Conservation (phyloP, 2,329 filamentous ascomycete species). For the Alternaria incomplexa region DNA sequence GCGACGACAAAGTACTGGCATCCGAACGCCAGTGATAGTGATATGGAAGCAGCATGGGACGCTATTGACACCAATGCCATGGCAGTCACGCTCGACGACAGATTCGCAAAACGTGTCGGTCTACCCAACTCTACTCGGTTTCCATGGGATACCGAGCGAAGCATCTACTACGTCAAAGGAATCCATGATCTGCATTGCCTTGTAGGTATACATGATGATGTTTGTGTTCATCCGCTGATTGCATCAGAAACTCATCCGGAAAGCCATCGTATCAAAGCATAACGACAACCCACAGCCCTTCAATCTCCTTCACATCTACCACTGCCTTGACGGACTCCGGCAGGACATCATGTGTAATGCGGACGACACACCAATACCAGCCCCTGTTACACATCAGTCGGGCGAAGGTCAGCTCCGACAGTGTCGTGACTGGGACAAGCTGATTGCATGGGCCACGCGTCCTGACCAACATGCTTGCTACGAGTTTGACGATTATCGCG, state of each 20-base stretch:
- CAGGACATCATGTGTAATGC: conserved; percentile 45
- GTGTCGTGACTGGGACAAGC: conserved; percentile 43
- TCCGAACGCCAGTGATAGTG: conserved; percentile 31
- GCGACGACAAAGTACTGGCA: conserved; percentile 41
- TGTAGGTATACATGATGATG: conserved; percentile 14
- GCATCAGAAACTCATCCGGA: conserved; percentile 42
- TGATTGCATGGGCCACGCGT: conserved; percentile 40
- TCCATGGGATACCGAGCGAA: conserved; percentile 45
- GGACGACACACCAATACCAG: conserved; percentile 46
- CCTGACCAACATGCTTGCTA: conserved; percentile 42
- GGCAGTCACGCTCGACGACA: conserved; percentile 40
- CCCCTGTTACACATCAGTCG: conserved; percentile 27
- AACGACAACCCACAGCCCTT: conserved; percentile 29
- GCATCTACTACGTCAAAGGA: conserved; percentile 45
- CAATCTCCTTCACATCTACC: conserved; percentile 38
- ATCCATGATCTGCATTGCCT: conserved; percentile 45
- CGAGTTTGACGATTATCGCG: conserved; percentile 43
- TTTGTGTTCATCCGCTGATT: not conserved
- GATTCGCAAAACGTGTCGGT: conserved; percentile 29
- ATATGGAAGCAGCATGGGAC: conserved; percentile 43
- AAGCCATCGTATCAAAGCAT: conserved; percentile 41
- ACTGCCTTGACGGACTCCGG: conserved; percentile 42
- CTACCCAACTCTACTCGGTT: conserved; percentile 37
- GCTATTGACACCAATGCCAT: conserved; percentile 41
- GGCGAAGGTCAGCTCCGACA: conserved; percentile 38